Evolutionary conservation across 2,329 filamentous ascomycete species (phyloP), one percentile per base, ranked within the genome.

Genomic region (Dryadomyces quercus-mongolicae): DNA sequence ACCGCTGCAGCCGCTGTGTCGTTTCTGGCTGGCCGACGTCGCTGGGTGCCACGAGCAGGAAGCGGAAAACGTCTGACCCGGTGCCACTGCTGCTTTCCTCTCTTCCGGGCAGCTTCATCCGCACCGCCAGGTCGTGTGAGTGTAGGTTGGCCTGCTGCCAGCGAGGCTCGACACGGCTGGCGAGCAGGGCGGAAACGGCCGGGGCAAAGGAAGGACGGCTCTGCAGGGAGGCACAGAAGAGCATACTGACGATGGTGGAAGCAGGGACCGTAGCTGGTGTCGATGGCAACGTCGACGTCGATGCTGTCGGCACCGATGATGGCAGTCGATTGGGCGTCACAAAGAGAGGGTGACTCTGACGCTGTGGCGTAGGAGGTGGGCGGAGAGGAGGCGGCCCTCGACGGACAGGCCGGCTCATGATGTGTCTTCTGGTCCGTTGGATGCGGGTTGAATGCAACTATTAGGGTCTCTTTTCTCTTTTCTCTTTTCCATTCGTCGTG

Each of bases 71-170:
- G 21, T 49, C 38, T 12, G 25, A 40, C 10, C 36, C 36, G 3
- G 36, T 40, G 8, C 36, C 8, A 8, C 36, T 40, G 36, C 10
- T 12, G 3, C 36, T 8, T 40, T 12, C 36, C 36, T 12, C 36
- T 40, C 20, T 7, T n/a, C 4, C 48, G 10, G 20, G 56, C n/a
- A 9, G 34, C 9, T 57, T 40, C 20, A 74, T 53, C 4, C 65
- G 64, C 42, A 79, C 65, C 15, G 70, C 70, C 34, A 77, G 60
- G 57, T 79, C 76, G 57, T 77, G 71, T 2, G 66, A 68, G 16
- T 64, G 49, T 1, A 60, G 56, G 6, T 43, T 49, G 2, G 59
- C 55, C 40, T 53, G 56, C 16, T 57, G 51, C 47, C 61, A 60
- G 5, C 56, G 53, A 16, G 65, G 61, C 20, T 70, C 49, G 1